Evolutionary conservation across 495 filamentous ascomycete species (phyloP), one percentile per base, ranked within the genome.

Genomic region (Aspergillus biplanus): DNA sequence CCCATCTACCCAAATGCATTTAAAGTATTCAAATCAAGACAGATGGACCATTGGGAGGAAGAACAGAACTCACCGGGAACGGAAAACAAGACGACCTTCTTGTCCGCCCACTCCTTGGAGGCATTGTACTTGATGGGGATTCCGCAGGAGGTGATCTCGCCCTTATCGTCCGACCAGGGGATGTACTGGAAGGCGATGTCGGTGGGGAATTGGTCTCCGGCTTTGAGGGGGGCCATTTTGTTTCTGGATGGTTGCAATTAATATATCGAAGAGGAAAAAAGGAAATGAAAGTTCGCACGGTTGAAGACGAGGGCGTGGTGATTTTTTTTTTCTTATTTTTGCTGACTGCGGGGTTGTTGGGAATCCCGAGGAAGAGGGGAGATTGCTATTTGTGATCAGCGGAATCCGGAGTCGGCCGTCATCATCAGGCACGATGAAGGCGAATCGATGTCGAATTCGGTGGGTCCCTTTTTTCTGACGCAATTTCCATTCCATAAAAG

Each of bases 11-110:
- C 21, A 27, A 27, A 27, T n/a, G 21, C 21, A 27, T 27, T 27
- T 27, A 11, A 47, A 9, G 1, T 37, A 49, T 15, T 8, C 13
- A 18, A 18, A 27, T 4, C 6, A 50, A 13, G 15, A 35, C 8
- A 18, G 27, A 5, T 6, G 2, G 31, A 11, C 4, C 8, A 11
- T 42, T 33, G 27, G 33, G 46, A 16, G 52, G 27, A 50, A 56
- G 47, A 12, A 49, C 21, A 53, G 34, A 27, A 70, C 74, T 52
- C 62, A 86, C 87, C 93, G 44, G 93, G 93, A 37, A 97, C 91
- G 50, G 91, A 85, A 74, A 97, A 90, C 48, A 98, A 80, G 47
- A 97, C 90, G 31, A 93, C 90, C 75, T 95, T 96, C 85, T 96
- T 97, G 77, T 87, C 78, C 34, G 86, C 85, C 82, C 89, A 96